phyloP scores from a whole-genome alignment of 2,329 filamentous ascomycete species.

The Colletotrichum incanum region DNA sequence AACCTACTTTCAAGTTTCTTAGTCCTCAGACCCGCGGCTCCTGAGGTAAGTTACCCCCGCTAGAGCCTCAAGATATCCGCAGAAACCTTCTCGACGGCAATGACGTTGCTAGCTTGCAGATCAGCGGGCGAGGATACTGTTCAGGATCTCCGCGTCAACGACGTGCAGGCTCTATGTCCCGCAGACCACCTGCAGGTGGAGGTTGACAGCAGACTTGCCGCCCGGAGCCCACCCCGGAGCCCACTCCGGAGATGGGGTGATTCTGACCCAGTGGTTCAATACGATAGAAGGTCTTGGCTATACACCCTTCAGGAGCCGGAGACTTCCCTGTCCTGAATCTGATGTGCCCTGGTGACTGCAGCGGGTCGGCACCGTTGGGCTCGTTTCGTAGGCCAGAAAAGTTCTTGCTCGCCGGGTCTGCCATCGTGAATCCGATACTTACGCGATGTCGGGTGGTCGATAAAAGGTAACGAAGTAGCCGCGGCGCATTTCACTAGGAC shows the following conservation, averaged over 20 bases:
- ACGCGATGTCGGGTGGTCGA: no score
- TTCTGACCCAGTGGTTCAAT: slow-evolving; percentile 11
- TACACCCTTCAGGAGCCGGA: no score
- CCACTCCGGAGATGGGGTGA: not conserved
- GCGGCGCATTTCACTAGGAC: no score
- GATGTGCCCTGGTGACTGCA: not conserved
- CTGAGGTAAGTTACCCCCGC: no score
- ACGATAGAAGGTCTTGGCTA: slow-evolving; percentile 1
- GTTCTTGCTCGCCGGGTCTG: not conserved
- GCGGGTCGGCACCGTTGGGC: not conserved
- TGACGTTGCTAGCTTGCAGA: not conserved
- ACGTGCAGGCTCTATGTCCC: slow-evolving; percentile 45
- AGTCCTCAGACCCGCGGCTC: no score
- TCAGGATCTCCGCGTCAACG: slow-evolving; percentile 46
- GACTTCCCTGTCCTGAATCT: no score
- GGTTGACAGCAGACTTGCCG: slow-evolving; percentile 4
- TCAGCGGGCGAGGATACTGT: not conserved
- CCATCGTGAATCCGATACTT: not conserved
- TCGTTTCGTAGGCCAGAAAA: not conserved
- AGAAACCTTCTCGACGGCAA: slow-evolving; percentile 1
- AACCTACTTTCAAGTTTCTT: no score
- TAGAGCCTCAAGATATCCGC: not conserved
- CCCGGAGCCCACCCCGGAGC: no score
- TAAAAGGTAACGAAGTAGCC: no score
- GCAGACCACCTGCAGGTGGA: slow-evolving; percentile 39